phyloP scores from a whole-genome alignment of 352 stramenopile species.

The Plasmopara halstedii region DNA sequence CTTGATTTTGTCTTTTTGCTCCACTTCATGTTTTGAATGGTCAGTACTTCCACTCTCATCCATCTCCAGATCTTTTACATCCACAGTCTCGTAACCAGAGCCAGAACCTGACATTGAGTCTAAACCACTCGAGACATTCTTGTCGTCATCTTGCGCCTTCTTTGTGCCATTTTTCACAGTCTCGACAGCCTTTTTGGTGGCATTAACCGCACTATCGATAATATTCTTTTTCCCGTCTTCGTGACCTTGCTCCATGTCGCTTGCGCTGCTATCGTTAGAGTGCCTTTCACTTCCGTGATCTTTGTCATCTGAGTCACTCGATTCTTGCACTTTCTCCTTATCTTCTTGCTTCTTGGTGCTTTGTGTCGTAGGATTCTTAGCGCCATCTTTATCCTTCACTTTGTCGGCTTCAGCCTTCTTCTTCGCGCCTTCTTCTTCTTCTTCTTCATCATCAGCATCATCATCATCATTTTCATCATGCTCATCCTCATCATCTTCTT shows the following conservation, averaged over 20 bases:
- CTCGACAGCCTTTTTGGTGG: background rate
- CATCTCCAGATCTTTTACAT: background rate
- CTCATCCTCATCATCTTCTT: constrained; percentile 4
- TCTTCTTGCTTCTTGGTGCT: background rate
- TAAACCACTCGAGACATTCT: background rate
- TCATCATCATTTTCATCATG: constrained; percentile 6
- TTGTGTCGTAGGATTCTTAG: background rate
- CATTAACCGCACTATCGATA: background rate
- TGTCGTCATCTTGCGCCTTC: background rate
- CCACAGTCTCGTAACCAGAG: background rate
- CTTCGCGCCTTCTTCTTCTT: background rate
- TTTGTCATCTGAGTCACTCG: constrained; percentile 5
- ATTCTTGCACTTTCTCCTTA: no score
- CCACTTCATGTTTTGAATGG: constrained; percentile 2
- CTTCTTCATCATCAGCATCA: background rate
- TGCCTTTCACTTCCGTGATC: constrained; percentile 3
- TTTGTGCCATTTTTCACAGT: background rate
- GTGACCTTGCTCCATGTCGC: background rate
- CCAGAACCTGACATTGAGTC: background rate
- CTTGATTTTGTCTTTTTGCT: constrained; percentile 2
- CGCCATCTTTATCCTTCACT: background rate
- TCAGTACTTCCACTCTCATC: background rate
- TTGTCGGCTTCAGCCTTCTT: background rate
- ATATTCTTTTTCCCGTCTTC: background rate
- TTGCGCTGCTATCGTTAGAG: constrained; percentile 9